phyloP scores from a whole-genome alignment of 371 early-diverging fungal species.

The Mucor piriformis region DNA sequence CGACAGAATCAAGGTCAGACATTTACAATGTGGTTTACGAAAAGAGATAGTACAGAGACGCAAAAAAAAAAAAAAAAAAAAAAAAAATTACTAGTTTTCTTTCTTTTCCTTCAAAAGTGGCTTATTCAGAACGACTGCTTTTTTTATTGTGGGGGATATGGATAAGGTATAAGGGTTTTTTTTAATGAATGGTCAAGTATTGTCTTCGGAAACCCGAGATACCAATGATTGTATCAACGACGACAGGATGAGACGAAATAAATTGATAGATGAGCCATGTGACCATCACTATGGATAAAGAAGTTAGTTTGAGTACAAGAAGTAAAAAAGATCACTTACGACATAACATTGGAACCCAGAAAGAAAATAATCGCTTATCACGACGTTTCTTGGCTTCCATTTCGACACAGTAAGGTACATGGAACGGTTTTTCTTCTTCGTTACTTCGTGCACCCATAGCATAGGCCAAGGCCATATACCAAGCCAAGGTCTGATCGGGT shows the following conservation, averaged over 20 bases:
- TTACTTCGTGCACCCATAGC: conserved; percentile 46
- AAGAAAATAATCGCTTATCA: conserved; percentile 44
- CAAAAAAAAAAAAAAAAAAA: conserved; percentile 3
- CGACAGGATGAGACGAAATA: conserved; percentile 30
- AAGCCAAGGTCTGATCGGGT: conserved; percentile 43
- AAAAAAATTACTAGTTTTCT: neutral
- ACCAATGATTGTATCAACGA: conserved; percentile 29
- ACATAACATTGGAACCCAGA: conserved; percentile 54
- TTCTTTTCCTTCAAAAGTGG: neutral
- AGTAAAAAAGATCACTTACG: conserved; percentile 35
- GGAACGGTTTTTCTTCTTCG: conserved; percentile 8
- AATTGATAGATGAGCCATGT: conserved; percentile 44
- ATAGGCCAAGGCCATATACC: conserved; percentile 56
- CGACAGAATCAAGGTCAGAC: conserved; percentile 27
- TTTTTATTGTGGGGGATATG: too few relatives aligned
- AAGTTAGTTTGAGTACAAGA: neutral
- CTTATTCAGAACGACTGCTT: too few relatives aligned
- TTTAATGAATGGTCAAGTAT: conserved; percentile 27
- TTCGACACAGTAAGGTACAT: neutral
- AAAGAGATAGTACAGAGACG: too few relatives aligned
- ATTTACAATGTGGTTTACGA: neutral
- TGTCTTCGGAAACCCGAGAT: conserved; percentile 32
- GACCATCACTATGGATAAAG: conserved; percentile 39
- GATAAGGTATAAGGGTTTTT: too few relatives aligned
- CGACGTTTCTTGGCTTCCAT: conserved; percentile 35